Percentiles rank a stretch among this genome's conserved stretches.
These are phyloP conservation scores for Polytrichum commune DNA, from an alignment of 225 moss, liverwort and hornwort species.

Conservation along the genomic window DNA sequence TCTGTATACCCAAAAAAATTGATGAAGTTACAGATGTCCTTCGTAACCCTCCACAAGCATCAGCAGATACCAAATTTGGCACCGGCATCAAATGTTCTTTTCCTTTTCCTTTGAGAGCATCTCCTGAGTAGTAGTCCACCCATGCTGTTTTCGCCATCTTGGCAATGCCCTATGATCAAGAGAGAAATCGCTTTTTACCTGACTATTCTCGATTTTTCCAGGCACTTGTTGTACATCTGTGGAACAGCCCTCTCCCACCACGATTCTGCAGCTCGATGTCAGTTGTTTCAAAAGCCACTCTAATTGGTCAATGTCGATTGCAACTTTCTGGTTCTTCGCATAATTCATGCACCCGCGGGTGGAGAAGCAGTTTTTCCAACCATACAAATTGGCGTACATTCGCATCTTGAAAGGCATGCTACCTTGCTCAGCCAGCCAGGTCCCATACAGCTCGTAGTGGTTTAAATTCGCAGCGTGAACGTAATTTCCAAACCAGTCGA, in stretches of 20 bases:
- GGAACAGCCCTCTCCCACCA: conserved; percentile 58
- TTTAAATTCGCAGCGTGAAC: conserved; percentile 78
- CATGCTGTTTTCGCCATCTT: conserved; percentile 53
- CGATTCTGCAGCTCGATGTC: conserved; percentile 67
- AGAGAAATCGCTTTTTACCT: conserved; percentile 28
- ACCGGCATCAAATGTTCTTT: background rate
- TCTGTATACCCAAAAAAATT: too few relatives aligned
- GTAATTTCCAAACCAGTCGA: conserved; percentile 95
- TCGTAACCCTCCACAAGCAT: too few relatives aligned
- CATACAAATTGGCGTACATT: conserved; percentile 66
- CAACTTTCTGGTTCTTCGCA: conserved; percentile 68
- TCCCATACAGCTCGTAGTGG: conserved; percentile 83
- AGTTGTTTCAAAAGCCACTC: conserved; percentile 61
- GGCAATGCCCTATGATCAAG: conserved; percentile 38
- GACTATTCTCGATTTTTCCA: conserved; percentile 12
- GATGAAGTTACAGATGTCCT: too few relatives aligned
- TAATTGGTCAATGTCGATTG: conserved; percentile 64
- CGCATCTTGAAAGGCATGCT: conserved; percentile 88
- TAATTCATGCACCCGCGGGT: conserved; percentile 90
- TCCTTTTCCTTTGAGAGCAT: conserved; percentile 17
- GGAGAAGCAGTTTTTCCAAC: conserved; percentile 81
- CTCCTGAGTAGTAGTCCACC: conserved; percentile 24
- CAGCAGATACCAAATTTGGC: too few relatives aligned
- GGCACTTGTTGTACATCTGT: conserved; percentile 33
- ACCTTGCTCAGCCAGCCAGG: conserved; percentile 75